These are phyloP conservation scores for Pterulicium gracile DNA, from an alignment of 1,284 basidiomycete genomes.

Conservation along the genomic window DNA sequence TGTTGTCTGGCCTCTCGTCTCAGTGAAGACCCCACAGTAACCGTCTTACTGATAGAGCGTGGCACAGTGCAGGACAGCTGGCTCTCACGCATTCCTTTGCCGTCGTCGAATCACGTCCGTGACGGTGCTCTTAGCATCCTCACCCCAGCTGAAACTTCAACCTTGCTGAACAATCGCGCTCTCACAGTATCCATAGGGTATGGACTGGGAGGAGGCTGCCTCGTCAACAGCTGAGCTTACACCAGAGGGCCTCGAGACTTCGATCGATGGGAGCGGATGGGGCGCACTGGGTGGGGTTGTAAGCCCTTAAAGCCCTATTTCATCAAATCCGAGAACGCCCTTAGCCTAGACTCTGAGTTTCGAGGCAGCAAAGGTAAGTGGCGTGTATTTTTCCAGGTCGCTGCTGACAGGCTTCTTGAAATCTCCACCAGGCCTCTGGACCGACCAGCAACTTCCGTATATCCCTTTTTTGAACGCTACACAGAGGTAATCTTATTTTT, in stretches of 20 bases:
- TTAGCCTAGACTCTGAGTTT: slow-evolving; percentile 9
- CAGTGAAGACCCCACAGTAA: slow-evolving; percentile 17
- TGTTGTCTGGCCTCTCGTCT: slow-evolving; percentile 22
- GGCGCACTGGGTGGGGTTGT: slow-evolving; percentile 20
- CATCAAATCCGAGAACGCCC: slow-evolving; percentile 16
- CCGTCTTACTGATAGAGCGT: slow-evolving; percentile 23
- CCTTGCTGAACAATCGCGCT: slow-evolving; percentile 10
- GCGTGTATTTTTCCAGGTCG: not conserved
- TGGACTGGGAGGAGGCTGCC: slow-evolving; percentile 26
- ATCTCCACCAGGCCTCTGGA: slow-evolving; percentile 7
- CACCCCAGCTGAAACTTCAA: slow-evolving; percentile 10
- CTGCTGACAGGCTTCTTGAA: not conserved
- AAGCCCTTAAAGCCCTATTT: slow-evolving; percentile 19
- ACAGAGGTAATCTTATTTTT: slow-evolving; percentile 6
- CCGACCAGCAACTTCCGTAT: slow-evolving; percentile 4
- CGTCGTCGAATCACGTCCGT: slow-evolving; percentile 17
- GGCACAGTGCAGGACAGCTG: slow-evolving; percentile 14
- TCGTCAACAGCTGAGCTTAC: slow-evolving; percentile 25
- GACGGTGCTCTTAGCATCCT: slow-evolving; percentile 13
- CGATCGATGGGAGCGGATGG: slow-evolving; percentile 17
- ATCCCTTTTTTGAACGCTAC: slow-evolving; percentile 3
- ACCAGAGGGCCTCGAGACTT: slow-evolving; percentile 20
- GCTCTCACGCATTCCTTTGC: slow-evolving; percentile 17
- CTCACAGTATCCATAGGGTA: slow-evolving; percentile 21
- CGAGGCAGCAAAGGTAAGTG: slow-evolving; percentile 13